These are phyloP conservation scores for Kurtzmaniella quercitrusa DNA, from an alignment of 1,139 yeast genomes.

Conservation along the genomic window DNA sequence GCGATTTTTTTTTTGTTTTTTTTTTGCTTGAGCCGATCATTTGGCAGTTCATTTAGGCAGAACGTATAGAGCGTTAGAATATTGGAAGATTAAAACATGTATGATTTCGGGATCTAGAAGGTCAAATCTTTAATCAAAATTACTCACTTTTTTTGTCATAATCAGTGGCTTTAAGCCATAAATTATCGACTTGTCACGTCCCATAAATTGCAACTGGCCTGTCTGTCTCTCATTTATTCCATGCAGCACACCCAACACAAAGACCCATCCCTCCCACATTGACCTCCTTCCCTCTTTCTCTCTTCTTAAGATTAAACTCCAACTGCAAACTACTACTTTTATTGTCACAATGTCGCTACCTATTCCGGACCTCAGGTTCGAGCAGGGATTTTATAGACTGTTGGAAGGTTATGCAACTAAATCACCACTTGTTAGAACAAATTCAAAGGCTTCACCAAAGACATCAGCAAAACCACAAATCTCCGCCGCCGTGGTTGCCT, in stretches of 20 bases:
- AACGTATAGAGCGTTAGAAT: too few relatives aligned
- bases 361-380: constrained; percentile 67
- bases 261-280: not conserved
- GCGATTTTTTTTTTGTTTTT: too few relatives aligned
- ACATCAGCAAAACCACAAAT: constrained; percentile 16
- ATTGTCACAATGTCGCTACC: constrained; percentile 14
- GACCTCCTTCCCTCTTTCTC: not conserved
- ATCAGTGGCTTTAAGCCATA: too few relatives aligned
- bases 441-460: not conserved
- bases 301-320: not conserved
- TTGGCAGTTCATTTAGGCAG: too few relatives aligned
- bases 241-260: not conserved
- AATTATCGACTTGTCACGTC: not conserved
- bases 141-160: too few relatives aligned
- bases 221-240: not conserved
- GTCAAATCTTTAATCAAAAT: too few relatives aligned
- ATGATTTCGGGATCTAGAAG: too few relatives aligned
- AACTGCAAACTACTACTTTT: not conserved
- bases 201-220: not conserved
- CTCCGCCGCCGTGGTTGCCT: constrained; percentile 45
- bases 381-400: constrained; percentile 53
- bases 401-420: constrained; percentile 33
- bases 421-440: not conserved
- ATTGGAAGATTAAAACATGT: too few relatives aligned
- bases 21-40: too few relatives aligned